Conservation (phyloP, 257 asterid genomes). For the Plantago elongata region DNA sequence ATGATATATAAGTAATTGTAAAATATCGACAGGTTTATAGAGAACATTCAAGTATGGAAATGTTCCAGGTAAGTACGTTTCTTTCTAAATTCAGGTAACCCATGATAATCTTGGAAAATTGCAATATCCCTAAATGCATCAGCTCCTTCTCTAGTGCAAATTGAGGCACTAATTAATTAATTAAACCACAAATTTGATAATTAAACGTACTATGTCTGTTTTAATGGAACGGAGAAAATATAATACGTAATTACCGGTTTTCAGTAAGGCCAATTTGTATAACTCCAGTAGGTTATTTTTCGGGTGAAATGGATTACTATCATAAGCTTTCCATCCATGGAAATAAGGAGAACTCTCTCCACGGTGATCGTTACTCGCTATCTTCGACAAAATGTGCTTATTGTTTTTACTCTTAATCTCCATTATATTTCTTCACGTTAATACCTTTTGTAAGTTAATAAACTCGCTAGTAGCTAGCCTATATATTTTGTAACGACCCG, state of each 20-base stretch:
- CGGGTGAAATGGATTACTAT: constrained; percentile 65
- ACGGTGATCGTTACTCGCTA: constrained; percentile 56
- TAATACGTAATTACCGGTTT: constrained; percentile 38
- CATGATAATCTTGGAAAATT: constrained; percentile 80
- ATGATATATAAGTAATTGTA: too few species aligned
- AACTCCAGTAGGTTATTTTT: constrained; percentile 60
- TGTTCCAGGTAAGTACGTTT: constrained; percentile 24
- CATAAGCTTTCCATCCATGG: constrained; percentile 90
- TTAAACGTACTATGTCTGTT: too few species aligned
- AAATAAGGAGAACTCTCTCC: constrained; percentile 84
- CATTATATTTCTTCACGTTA: constrained; percentile 20
- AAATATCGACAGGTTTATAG: too few species aligned
- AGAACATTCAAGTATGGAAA: too few species aligned
- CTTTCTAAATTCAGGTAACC: constrained; percentile 64
- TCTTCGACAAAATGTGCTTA: constrained; percentile 39
- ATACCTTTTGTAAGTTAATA: too few species aligned
- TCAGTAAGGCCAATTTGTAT: constrained; percentile 95
- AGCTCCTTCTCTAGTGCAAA: constrained; percentile 59
- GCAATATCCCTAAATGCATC: constrained; percentile 50
- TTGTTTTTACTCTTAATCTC: constrained; percentile 23
- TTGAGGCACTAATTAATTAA: constrained; percentile 62
- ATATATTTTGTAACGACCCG: too few species aligned
- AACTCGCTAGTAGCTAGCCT: too few species aligned
- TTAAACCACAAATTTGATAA: too few species aligned
- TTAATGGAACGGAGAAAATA: not conserved